A percentile compares a stretch with the other conserved stretches of the same genome.
phyloP scores from a whole-genome alignment of 805 yeast species.

The Dipodascopsis uninucleata region DNA sequence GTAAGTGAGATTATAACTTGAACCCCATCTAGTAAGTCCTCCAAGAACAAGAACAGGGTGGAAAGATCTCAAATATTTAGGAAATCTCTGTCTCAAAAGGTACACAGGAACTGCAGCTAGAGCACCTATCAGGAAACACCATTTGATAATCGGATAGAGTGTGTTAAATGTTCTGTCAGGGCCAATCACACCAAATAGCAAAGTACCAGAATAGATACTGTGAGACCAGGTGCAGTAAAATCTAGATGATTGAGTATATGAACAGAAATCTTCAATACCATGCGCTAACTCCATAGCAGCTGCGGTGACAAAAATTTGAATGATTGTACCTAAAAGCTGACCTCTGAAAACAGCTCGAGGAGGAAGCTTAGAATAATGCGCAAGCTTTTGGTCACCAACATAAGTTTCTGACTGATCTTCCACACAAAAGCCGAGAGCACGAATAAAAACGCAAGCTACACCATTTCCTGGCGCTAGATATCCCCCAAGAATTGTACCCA shows the following conservation, averaged over 20 bases:
- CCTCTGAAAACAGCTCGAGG: conserved; percentile 58
- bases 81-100: conserved; percentile 21
- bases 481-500: conserved; percentile 62
- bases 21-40: conserved; percentile 15
- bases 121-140: conserved; percentile 61
- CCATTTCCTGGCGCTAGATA: conserved; percentile 61
- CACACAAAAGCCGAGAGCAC: conserved; percentile 56
- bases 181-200: conserved; percentile 64
- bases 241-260: conserved; percentile 40
- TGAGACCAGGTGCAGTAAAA: conserved; percentile 49
- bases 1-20: conserved; percentile 62
- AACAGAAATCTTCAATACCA: conserved; percentile 43
- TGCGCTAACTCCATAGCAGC: conserved; percentile 39
- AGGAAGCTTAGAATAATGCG: conserved; percentile 61
- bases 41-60: conserved; percentile 66
- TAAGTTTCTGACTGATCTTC: conserved; percentile 54
- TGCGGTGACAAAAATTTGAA: conserved; percentile 42
- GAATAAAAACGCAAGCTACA: conserved; percentile 58
- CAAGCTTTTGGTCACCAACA: conserved; percentile 57
- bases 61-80: conserved; percentile 40
- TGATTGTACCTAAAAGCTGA: conserved; percentile 45
- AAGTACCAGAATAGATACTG: conserved; percentile 52
- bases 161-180: conserved; percentile 56
- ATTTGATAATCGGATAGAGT: conserved; percentile 51
- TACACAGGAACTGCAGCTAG: conserved; percentile 43